Conservation (phyloP, 2,329 filamentous ascomycete species). For the Aspergillus costaricaensis region DNA sequence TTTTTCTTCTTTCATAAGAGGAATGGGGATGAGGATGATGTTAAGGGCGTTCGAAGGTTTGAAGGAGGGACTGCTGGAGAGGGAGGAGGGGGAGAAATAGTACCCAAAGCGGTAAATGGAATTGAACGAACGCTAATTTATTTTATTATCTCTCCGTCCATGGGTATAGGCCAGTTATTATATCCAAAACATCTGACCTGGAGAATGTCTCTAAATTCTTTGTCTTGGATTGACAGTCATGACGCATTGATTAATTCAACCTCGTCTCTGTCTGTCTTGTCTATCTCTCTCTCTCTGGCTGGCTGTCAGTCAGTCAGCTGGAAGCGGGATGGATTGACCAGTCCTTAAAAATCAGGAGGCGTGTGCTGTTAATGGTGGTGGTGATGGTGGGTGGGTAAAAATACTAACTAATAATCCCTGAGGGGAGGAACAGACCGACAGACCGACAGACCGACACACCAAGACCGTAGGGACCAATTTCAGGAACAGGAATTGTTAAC, state of each 20-base stretch:
- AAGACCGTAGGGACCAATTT: constrained; percentile 1
- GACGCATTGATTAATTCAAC: background rate
- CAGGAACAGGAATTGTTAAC: constrained; percentile 15
- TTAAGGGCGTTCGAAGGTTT: background rate
- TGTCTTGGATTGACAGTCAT: background rate
- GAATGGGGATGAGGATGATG: no score
- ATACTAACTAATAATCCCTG: background rate
- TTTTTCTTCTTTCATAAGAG: no score
- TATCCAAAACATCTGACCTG: constrained; percentile 5
- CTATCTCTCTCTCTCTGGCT: background rate
- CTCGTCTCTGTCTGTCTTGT: background rate
- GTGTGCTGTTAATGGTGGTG: no score
- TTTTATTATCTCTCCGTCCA: background rate
- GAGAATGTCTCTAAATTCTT: background rate
- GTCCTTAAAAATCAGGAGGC: background rate
- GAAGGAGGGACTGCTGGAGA: background rate
- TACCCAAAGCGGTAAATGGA: background rate
- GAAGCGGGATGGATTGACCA: background rate
- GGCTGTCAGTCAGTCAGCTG: background rate
- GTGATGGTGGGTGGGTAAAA: background rate
- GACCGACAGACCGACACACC: no score
- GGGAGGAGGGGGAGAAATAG: background rate
- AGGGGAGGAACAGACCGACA: no score
- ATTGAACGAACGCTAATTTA: background rate
- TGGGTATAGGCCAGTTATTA: background rate